phyloP scores from a whole-genome alignment of 331 rosid genomes.

The Saraca asoca region DNA sequence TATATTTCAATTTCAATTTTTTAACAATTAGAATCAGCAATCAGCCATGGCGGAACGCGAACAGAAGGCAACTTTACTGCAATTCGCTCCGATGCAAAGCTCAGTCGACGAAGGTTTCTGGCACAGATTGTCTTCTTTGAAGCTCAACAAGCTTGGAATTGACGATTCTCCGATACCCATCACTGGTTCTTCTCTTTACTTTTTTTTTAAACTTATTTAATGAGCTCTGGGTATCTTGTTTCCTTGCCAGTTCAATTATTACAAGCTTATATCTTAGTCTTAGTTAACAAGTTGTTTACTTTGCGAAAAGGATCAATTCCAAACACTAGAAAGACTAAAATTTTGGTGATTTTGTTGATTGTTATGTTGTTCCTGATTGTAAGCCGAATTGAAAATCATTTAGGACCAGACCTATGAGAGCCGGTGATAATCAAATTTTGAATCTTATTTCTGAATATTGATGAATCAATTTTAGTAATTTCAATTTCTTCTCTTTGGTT shows the following conservation, averaged over 20 bases:
- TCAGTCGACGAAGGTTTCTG: conserved; percentile 93
- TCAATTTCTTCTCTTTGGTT: background rate
- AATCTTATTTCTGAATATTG: background rate
- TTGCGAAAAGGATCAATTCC: background rate
- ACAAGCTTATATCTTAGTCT: background rate
- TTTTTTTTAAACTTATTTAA: background rate
- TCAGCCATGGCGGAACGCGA: conserved; percentile 43
- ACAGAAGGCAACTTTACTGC: conserved; percentile 48
- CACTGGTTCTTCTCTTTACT: conserved; percentile 48
- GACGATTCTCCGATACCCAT: conserved; percentile 85
- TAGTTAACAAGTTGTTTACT: background rate
- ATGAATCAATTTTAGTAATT: background rate
- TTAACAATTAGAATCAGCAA: conserved; percentile 1
- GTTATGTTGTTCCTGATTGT: background rate
- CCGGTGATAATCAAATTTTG: background rate
- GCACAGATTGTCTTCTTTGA: conserved; percentile 85
- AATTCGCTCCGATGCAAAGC: conserved; percentile 89
- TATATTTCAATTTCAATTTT: too few relatives aligned
- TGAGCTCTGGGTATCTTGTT: background rate
- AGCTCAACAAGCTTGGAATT: conserved; percentile 95
- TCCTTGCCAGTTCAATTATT: background rate
- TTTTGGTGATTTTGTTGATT: background rate
- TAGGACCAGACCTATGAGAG: background rate
- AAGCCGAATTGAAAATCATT: background rate
- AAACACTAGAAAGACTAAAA: background rate